Evolutionary conservation across 192 early-diverging fungal genomes (phyloP).

Genomic region (Spizellomyces punctatus): DNA sequence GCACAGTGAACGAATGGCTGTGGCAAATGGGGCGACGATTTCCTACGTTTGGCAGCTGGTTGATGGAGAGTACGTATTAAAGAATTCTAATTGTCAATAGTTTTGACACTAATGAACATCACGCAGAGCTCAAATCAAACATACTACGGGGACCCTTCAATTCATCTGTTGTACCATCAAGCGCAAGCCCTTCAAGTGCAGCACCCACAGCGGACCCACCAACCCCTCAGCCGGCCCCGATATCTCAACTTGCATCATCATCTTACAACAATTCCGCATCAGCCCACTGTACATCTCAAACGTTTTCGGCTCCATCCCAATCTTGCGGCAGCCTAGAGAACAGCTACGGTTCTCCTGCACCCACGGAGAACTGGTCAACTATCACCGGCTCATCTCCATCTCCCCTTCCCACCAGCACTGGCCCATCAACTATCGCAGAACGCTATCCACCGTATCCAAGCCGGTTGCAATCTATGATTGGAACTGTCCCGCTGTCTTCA

Average conservation of each 20-base stretch:
- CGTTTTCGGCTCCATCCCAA: no score
- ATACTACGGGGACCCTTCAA: conserved; percentile 5
- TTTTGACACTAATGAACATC: not conserved
- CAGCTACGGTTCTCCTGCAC: no score
- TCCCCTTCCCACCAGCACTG: not conserved
- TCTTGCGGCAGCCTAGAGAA: no score
- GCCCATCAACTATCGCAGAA: not conserved
- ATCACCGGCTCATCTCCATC: not conserved
- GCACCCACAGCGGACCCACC: no score
- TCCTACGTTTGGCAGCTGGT: conserved; percentile 16
- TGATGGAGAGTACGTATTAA: conserved; percentile 25
- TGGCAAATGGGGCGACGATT: conserved; percentile 16
- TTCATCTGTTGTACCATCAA: not conserved
- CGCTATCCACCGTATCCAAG: no score
- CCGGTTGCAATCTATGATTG: no score
- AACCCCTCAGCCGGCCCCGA: no score
- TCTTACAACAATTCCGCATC: no score
- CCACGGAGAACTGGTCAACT: not conserved
- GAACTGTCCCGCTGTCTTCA: no score
- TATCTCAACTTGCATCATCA: no score
- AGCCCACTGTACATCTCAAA: no score
- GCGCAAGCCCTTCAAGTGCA: no score
- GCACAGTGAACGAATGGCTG: conserved; percentile 7
- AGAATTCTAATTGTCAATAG: not conserved
- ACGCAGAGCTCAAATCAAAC: conserved; percentile 13